Base-by-base conservation (phyloP, 108 stramenopile species). In the Discostella stelligeroides region DNA sequence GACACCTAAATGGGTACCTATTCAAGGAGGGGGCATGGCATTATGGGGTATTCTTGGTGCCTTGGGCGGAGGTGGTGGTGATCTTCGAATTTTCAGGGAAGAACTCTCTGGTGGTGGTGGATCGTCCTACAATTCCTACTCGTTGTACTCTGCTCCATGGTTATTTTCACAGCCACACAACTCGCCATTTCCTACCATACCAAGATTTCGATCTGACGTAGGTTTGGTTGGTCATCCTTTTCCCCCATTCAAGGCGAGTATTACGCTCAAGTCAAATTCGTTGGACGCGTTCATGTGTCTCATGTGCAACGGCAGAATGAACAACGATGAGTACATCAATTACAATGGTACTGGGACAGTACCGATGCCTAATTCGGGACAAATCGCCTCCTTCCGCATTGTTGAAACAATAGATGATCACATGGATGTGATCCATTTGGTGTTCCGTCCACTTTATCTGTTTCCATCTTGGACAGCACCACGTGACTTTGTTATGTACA, bases 401-500 rank as follows among this genome's bases (percentile, higher is more conserved):
- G 63, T 97, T 37, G 90, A 95, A 66, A 77, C 81, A 2, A 85
- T 95, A n/a, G 92, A 97, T 63, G 94, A 96, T 68, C 87, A 96
- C 68, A 85, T 81, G 30, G 97, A 98, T 60, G 87, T 96, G 13
- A 83, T 98, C 49, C 94, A 96, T 68, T 17, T 96, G 47, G 77
- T 92, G 57, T 88, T 89, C 65, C 83, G 86, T 2, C 91, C 92
- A 25, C 68, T 96, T 3, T 96, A 88, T 72, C 70, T 96, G 3
- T 90, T 89, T 61, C 90, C 95, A 37, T 86, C 92, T 15, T 96
- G 95, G 96, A 92, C 97, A 10, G 75, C 84, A 56, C 90, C 97
- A 3, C 86, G 97, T 38, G 97, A 97, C 65, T 97, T 88, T 65
- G 87, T 90, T 62, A 62, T 97, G 11, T 76, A 70, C 41, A 82